Conservation (phyloP, 441 rosid species). For the Pelargonium exstipulatum region DNA sequence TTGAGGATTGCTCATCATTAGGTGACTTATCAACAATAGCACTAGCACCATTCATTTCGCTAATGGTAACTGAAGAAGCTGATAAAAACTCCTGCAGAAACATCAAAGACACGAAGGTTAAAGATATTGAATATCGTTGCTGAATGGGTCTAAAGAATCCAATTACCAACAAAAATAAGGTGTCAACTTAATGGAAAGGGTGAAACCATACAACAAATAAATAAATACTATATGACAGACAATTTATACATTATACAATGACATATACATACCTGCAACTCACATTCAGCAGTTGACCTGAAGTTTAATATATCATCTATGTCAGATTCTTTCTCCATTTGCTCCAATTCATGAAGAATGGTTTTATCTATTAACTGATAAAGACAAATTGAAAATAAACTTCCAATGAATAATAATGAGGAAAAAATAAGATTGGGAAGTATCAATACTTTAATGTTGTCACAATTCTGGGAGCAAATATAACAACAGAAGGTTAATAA, state of each 20-base stretch:
- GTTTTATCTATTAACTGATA: conserved; percentile 61
- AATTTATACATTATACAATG: conserved; percentile 15
- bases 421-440: not conserved
- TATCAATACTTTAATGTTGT: not conserved
- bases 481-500: not conserved
- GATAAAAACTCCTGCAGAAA: conserved; percentile 50
- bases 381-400: conserved; percentile 16
- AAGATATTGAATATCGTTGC: not conserved
- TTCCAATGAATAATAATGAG: not conserved
- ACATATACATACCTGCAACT: conserved; percentile 64
- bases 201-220: conserved; percentile 10
- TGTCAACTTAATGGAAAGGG: not conserved
- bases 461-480: conserved; percentile 1
- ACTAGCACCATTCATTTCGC: conserved; percentile 31
- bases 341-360: conserved; percentile 67
- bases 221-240: conserved; percentile 13
- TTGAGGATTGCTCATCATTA: conserved; percentile 49
- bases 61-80: conserved; percentile 31
- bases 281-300: conserved; percentile 78
- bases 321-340: conserved; percentile 86
- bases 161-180: conserved; percentile 3
- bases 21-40: conserved; percentile 44
- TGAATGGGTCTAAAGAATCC: conserved; percentile 14
- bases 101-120: conserved; percentile 20
- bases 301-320: conserved; percentile 77